Evolutionary conservation across 164 flowering plant species (phyloP), one percentile per base, ranked within the genome.

Genomic region (Amborella trichopoda): DNA sequence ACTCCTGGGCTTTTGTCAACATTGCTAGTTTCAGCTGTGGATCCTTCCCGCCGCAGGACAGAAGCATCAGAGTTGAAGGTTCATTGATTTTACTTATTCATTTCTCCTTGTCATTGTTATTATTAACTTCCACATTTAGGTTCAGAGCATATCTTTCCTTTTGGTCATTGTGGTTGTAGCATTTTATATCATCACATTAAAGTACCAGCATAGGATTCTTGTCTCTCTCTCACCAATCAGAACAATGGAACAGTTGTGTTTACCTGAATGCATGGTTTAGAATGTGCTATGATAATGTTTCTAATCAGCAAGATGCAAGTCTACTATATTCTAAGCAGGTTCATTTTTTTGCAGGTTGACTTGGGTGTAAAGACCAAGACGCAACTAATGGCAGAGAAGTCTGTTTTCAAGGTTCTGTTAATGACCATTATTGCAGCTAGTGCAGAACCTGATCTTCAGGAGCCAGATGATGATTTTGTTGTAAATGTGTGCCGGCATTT

Each of bases 281-380:
- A n/a, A n/a, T n/a, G n/a, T n/a, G n/a, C n/a, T n/a, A n/a, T n/a
- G n/a, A n/a, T n/a, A n/a, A n/a, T n/a, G n/a, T n/a, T n/a, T n/a
- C n/a, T n/a, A n/a, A n/a, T n/a, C n/a, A n/a, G n/a, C n/a, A n/a
- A n/a, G n/a, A n/a, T n/a, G n/a, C n/a, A n/a, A n/a, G n/a, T n/a
- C n/a, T n/a, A n/a, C n/a, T n/a, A n/a, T n/a, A n/a, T n/a, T n/a
- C n/a, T n/a, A n/a, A n/a, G n/a, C n/a, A n/a, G n/a, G n/a, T n/a
- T n/a, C n/a, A n/a, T n/a, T n/a, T n/a, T 8, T n/a, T 37, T 37
- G 56, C 78, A 93, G 99, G 83, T 81, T 61, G 99, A 93, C 62
- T 72, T 85, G 56, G 99, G 99, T 44, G 97, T 93, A 21, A 93
- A 93, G 77, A 93, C 97, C 25, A 93, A 93, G 67, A 83, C 95